These are phyloP conservation scores for Aspergillus tanneri DNA, from an alignment of 2,329 filamentous ascomycete species.

Conservation along the genomic window DNA sequence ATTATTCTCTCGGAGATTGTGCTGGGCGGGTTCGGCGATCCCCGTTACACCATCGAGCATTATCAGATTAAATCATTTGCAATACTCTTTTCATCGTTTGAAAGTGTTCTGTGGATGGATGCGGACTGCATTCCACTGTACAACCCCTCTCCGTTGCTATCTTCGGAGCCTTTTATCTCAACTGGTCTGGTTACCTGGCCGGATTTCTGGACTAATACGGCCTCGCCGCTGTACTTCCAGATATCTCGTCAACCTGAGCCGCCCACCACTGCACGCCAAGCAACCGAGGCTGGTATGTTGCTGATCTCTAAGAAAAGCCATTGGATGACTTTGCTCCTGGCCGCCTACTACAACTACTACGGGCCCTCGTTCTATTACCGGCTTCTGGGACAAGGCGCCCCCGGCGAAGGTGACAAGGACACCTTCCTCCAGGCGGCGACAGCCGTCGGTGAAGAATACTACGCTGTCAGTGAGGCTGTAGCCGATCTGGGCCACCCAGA, in stretches of 20 bases:
- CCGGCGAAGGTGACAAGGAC: conserved; percentile 31
- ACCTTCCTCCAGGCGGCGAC: conserved; percentile 30
- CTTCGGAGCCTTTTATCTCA: conserved; percentile 52
- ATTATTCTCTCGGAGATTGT: conserved; percentile 41
- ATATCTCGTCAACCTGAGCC: conserved; percentile 39
- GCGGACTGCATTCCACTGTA: conserved; percentile 56
- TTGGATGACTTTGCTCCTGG: conserved; percentile 30
- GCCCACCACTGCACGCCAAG: conserved; percentile 30
- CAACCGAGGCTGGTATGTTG: conserved; percentile 35
- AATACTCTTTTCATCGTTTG: conserved; percentile 60
- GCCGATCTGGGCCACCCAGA: conserved; percentile 20
- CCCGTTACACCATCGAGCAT: neutral
- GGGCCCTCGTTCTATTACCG: conserved; percentile 29
- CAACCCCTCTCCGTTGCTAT: conserved; percentile 49
- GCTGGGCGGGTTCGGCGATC: neutral
- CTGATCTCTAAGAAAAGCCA: conserved; percentile 37
- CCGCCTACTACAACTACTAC: conserved; percentile 38
- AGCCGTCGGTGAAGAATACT: conserved; percentile 23
- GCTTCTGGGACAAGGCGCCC: conserved; percentile 32
- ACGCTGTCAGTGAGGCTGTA: conserved; percentile 27
- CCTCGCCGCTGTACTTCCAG: conserved; percentile 39
- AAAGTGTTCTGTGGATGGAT: conserved; percentile 60
- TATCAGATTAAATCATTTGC: conserved; percentile 60
- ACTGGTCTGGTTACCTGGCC: conserved; percentile 60
- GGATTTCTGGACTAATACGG: conserved; percentile 48